phyloP scores from a whole-genome alignment of 345 rosid species.

The Gossypium sturtianum region DNA sequence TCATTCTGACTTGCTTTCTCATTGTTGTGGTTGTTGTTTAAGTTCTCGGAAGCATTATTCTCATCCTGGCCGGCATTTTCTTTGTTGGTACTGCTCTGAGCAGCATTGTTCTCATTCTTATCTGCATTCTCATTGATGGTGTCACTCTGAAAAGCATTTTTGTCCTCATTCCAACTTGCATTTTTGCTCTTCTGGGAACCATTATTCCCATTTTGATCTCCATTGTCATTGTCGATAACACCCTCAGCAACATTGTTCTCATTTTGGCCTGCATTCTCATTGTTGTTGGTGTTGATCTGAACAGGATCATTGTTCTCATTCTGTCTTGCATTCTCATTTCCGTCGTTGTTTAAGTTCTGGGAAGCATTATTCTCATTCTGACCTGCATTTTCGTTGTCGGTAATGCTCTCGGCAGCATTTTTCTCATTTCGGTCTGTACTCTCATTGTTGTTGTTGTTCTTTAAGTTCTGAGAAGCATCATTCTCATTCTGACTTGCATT shows the following conservation, averaged over 20 bases:
- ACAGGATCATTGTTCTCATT: background rate
- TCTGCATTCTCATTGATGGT: constrained; percentile 10
- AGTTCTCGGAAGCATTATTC: constrained; percentile 1
- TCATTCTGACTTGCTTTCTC: background rate
- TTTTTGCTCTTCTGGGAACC: constrained; percentile 3
- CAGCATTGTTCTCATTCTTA: constrained; percentile 12
- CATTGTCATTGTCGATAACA: background rate
- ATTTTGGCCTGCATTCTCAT: constrained; percentile 1
- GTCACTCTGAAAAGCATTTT: constrained; percentile 16
- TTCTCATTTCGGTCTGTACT: background rate
- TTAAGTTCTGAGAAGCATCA: background rate
- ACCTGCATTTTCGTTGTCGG: background rate
- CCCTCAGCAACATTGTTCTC: background rate
- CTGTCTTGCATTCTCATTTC: constrained; percentile 2
- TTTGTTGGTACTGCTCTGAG: background rate
- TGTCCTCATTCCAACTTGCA: constrained; percentile 1
- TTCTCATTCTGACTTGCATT: background rate
- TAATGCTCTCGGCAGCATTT: background rate
- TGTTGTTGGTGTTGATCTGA: background rate
- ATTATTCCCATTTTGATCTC: background rate
- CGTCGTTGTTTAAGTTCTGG: background rate
- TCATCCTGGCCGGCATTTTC: background rate
- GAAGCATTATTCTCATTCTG: background rate
- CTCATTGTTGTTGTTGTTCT: background rate
- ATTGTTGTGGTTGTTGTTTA: background rate